phyloP scores from a whole-genome alignment of 23 red algal genomes.

The Gracilaria domingensis region DNA sequence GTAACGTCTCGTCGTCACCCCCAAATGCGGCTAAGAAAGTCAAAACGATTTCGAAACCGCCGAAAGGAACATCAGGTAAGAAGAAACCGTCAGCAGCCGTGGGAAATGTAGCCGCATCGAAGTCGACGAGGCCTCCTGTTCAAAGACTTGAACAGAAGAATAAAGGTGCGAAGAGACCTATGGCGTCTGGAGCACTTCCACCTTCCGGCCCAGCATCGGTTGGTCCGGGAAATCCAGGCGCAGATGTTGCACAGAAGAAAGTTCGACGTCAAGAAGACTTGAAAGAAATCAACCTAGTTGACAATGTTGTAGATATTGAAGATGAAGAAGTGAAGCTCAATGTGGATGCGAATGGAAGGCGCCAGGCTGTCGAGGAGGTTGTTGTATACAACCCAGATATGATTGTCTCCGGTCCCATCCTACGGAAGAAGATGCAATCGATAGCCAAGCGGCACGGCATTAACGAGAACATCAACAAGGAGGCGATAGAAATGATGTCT shows the following conservation, averaged over 20 bases:
- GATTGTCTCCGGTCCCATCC: constrained; percentile 46
- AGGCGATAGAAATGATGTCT: constrained; percentile 69
- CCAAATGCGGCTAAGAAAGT: constrained; percentile 22
- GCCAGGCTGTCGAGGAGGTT: constrained; percentile 16
- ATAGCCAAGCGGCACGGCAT: constrained; percentile 26
- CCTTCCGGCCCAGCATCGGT: neutral
- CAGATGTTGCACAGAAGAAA: constrained; percentile 24
- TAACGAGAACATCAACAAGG: constrained; percentile 39
- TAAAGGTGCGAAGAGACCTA: constrained; percentile 13
- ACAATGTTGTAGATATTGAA: constrained; percentile 70
- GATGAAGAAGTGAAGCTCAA: constrained; percentile 59
- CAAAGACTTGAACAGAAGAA: constrained; percentile 11
- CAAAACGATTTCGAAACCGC: constrained; percentile 21
- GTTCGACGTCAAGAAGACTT: constrained; percentile 38
- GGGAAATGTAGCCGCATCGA: neutral
- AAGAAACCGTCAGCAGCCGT: constrained; percentile 6
- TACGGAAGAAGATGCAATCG: constrained; percentile 51
- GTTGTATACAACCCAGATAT: constrained; percentile 41
- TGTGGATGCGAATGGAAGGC: constrained; percentile 29
- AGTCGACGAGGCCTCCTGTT: constrained; percentile 14
- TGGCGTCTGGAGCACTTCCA: constrained; percentile 13
- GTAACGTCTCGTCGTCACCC: neutral
- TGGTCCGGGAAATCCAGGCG: neutral
- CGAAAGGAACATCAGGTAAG: constrained; percentile 5
- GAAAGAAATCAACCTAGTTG: constrained; percentile 56